phyloP scores from a whole-genome alignment of 73 alveolate genomes.

The Paramecium octaurelia region DNA sequence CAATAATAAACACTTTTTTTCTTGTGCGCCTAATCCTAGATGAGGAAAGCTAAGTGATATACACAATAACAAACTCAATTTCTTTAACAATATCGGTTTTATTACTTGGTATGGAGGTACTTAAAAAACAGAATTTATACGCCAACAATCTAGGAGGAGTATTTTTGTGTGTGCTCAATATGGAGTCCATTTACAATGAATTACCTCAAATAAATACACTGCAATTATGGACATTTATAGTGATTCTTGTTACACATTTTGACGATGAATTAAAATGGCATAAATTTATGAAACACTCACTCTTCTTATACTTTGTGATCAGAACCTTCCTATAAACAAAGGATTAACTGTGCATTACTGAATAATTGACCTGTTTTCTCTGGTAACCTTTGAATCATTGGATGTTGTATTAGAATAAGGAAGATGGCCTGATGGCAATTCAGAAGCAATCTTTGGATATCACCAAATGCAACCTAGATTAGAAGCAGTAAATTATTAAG shows the following conservation, averaged over 20 bases:
- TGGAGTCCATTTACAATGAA: not conserved
- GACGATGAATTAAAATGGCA: not conserved
- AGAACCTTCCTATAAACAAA: not conserved
- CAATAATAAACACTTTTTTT: not conserved
- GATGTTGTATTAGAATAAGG: not conserved
- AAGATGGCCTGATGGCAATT: not conserved
- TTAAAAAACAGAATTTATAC: not conserved
- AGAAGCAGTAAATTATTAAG: not conserved
- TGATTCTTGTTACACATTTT: not conserved
- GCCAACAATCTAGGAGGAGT: not conserved
- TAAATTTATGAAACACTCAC: not conserved
- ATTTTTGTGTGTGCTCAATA: not conserved
- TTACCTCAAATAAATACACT: not conserved
- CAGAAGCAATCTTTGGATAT: not conserved
- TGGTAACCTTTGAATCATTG: constrained; percentile 2
- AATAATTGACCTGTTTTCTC: not conserved
- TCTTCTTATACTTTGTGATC: not conserved
- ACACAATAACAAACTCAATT: not conserved
- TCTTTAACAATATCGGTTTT: not conserved
- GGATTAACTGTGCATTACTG: not conserved
- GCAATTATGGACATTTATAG: not conserved
- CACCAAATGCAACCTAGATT: not conserved
- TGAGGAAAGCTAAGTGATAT: not conserved
- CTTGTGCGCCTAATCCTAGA: not conserved
- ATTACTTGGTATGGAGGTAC: not conserved